phyloP scores from a whole-genome alignment of 192 early-diverging fungal species.

The Linnemannia elongata region DNA sequence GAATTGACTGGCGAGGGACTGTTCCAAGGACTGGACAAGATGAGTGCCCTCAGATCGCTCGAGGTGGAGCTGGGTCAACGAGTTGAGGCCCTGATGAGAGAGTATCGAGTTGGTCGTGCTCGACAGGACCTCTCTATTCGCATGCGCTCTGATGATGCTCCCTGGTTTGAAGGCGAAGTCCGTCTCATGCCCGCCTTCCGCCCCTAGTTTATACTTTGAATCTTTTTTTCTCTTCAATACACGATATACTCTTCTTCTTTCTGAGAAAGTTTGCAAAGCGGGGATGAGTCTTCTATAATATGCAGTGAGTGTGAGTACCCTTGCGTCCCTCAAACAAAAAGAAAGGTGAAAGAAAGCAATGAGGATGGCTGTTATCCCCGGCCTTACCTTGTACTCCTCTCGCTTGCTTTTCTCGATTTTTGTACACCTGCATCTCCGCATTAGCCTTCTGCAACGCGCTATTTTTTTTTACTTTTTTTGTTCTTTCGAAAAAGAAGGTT shows the following conservation, averaged over 20 bases:
- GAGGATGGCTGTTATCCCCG: not conserved
- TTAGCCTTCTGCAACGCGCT: not conserved
- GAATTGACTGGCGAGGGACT: slow-evolving; percentile 20
- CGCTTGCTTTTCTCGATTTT: not conserved
- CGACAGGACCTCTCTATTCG: not conserved
- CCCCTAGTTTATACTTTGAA: not conserved
- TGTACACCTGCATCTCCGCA: not conserved
- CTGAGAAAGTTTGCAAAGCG: not conserved
- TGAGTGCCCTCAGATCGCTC: not conserved
- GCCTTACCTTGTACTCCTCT: not conserved
- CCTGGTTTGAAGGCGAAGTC: not conserved
- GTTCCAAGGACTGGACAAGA: slow-evolving; percentile 19
- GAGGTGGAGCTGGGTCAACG: slow-evolving; percentile 11
- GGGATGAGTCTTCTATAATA: too few relatives aligned
- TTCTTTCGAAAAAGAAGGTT: not conserved
- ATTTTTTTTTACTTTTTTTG: not conserved
- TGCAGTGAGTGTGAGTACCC: not conserved
- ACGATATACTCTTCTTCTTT: not conserved
- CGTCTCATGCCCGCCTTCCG: not conserved
- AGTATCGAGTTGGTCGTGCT: not conserved
- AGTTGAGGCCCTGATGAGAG: not conserved
- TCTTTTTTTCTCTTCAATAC: not conserved
- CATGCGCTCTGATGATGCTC: slow-evolving; percentile 5
- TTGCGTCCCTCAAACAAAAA: not conserved
- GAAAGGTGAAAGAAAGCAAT: not conserved